Evolutionary conservation across 2,329 filamentous ascomycete genomes (phyloP).

Genomic region (Fusarium veterinarium): DNA sequence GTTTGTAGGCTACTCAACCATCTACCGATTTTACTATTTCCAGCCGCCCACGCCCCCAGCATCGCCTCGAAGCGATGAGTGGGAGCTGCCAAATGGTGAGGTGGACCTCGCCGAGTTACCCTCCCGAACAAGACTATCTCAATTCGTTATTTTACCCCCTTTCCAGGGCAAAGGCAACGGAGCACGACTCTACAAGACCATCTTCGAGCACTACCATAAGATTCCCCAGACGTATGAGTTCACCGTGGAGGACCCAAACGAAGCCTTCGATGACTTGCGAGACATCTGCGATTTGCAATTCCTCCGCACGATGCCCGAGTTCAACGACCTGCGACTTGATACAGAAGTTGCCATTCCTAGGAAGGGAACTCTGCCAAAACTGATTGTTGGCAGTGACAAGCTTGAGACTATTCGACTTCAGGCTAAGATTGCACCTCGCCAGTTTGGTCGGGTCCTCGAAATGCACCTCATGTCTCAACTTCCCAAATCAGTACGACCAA

Average conservation of each 20-base stretch:
- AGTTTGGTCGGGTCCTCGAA: constrained; percentile 80
- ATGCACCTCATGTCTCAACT: constrained; percentile 77
- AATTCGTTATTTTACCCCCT: constrained; percentile 90
- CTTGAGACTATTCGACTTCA: constrained; percentile 68
- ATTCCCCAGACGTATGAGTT: constrained; percentile 81
- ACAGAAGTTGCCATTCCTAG: constrained; percentile 61
- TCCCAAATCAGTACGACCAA: constrained; percentile 66
- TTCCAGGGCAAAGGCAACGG: constrained; percentile 87
- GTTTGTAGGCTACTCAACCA: constrained; percentile 89
- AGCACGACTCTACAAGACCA: constrained; percentile 80
- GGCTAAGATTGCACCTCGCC: constrained; percentile 79
- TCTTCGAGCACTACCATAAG: constrained; percentile 76
- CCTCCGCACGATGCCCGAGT: constrained; percentile 69
- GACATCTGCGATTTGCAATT: constrained; percentile 78
- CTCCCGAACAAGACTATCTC: constrained; percentile 86
- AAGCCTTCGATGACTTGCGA: constrained; percentile 83
- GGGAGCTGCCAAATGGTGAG: constrained; percentile 59
- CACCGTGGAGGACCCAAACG: constrained; percentile 94
- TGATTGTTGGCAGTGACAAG: constrained; percentile 68
- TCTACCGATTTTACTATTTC: constrained; percentile 85
- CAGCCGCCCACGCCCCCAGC: constrained; percentile 59
- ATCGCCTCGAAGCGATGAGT: constrained; percentile 51
- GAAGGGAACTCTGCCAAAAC: constrained; percentile 58
- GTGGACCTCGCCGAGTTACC: constrained; percentile 71
- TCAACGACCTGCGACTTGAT: constrained; percentile 67